Conservation (phyloP, 2,329 filamentous ascomycete species). For the Fusarium euwallaceae region DNA sequence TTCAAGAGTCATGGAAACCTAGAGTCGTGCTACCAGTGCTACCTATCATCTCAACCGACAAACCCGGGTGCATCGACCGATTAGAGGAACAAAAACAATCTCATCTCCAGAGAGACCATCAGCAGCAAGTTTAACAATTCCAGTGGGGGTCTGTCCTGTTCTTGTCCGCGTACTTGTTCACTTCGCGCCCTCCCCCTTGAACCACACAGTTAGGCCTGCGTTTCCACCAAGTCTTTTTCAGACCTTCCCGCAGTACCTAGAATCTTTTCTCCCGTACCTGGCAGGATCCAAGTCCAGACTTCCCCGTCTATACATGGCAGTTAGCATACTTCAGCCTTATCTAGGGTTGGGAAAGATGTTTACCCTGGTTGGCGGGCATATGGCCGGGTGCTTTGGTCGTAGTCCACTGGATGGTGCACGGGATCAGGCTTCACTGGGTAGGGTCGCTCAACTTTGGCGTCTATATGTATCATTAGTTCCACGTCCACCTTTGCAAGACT, state of each 20-base stretch:
- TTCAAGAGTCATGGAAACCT: background rate
- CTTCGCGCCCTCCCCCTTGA: background rate
- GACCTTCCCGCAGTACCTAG: background rate
- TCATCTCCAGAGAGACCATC: background rate
- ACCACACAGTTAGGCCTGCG: background rate
- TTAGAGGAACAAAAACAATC: background rate
- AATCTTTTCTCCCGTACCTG: too few species aligned
- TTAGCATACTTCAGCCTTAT: background rate
- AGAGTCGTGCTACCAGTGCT: background rate
- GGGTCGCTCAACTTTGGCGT: background rate
- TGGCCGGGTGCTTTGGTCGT: background rate
- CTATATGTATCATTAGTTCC: background rate
- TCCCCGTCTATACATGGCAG: background rate
- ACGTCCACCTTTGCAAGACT: background rate
- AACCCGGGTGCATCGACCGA: background rate
- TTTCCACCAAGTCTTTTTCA: background rate
- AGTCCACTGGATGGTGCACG: background rate
- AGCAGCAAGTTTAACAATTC: background rate
- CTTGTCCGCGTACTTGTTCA: background rate
- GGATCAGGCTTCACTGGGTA: background rate
- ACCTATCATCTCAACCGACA: background rate
- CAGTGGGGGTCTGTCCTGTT: background rate
- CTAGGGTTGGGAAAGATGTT: background rate
- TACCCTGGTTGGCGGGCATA: background rate
- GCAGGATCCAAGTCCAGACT: background rate